Base-by-base conservation (phyloP, 305 asterid genomes). In the Stenogyne calaminthoides region DNA sequence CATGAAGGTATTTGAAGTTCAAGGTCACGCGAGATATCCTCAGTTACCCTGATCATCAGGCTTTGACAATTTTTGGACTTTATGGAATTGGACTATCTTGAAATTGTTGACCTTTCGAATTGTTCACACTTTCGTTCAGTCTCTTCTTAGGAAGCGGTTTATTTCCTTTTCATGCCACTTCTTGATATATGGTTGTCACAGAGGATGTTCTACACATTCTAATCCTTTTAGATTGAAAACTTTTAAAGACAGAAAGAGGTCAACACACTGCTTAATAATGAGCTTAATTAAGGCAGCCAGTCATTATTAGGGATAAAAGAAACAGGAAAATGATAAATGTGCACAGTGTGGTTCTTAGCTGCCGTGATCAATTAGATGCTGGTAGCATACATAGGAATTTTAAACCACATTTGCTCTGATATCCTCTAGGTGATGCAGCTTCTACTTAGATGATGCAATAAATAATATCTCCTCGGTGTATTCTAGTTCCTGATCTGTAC, bases 361-460 rank as follows among this genome's bases (percentile, higher is more conserved):
- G 39, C 39, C 39, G 18, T 22, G 19, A 68, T 54, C 63, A 70
- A 67, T 62, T 71, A 55, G 32, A 49, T 67, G 62, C 70, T 37
- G 64, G 64, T 46, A 67, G 61, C 54, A 9, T 25, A 57, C 12
- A 1, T 34, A 19, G 54, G 36, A 54, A 11, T 56, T 67, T 7
- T 27, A 27, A 67, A 57, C 34, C 36, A 56, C 49, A 61, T 39
- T 34, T 72, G 3, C 55, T 51, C 20, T 42, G 73, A 36, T 62
- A 20, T 46, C 36, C 32, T 51, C 19, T 19, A 15, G 60, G 65
- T 59, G 64, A 51, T 46, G 37, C 58, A 20, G 42, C 72, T 80
- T 44, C 60, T 37, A 18, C 69, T 62, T 58, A 15, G 57, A 47
- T 39, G 67, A 29, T 70, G 74, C 42, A 11, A 70, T 77, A 67